Evolutionary conservation across 768 basidiomycete genomes (phyloP).

Genomic region (Chlorophyllum brunneum): DNA sequence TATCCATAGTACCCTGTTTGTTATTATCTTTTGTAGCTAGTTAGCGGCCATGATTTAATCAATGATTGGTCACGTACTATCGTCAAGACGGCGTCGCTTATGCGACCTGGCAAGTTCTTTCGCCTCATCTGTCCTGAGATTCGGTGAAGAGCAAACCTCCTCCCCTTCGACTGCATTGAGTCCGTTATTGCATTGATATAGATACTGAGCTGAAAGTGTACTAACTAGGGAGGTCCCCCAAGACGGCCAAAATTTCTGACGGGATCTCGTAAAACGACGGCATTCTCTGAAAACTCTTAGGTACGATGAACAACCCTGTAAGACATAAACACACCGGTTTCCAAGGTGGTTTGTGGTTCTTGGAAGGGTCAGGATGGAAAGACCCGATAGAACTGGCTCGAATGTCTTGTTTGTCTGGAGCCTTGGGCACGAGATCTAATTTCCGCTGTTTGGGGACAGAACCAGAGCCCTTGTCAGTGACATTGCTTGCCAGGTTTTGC

Average conservation of each 20-base stretch:
- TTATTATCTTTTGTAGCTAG: background rate
- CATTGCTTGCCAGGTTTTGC: background rate
- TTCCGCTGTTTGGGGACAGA: background rate
- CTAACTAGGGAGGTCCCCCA: slow-evolving; percentile 3
- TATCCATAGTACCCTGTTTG: background rate
- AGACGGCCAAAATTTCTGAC: background rate
- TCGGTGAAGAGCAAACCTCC: background rate
- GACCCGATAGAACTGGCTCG: background rate
- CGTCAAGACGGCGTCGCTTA: slow-evolving; percentile 2
- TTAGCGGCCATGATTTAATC: background rate
- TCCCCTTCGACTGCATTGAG: background rate
- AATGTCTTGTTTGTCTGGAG: background rate
- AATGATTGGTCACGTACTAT: background rate
- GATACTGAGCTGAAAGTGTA: background rate
- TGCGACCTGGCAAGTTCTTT: background rate
- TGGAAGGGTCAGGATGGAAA: background rate
- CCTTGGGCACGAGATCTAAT: background rate
- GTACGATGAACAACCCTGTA: background rate
- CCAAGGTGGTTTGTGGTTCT: background rate
- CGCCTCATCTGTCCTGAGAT: background rate
- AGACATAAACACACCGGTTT: background rate
- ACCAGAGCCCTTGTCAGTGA: background rate
- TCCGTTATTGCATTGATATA: background rate
- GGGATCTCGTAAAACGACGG: background rate
- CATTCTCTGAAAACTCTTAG: background rate